Evolutionary conservation across 2,329 filamentous ascomycete genomes (phyloP), one percentile per base, ranked within the genome.

Genomic region (Aspergillus piperis): DNA sequence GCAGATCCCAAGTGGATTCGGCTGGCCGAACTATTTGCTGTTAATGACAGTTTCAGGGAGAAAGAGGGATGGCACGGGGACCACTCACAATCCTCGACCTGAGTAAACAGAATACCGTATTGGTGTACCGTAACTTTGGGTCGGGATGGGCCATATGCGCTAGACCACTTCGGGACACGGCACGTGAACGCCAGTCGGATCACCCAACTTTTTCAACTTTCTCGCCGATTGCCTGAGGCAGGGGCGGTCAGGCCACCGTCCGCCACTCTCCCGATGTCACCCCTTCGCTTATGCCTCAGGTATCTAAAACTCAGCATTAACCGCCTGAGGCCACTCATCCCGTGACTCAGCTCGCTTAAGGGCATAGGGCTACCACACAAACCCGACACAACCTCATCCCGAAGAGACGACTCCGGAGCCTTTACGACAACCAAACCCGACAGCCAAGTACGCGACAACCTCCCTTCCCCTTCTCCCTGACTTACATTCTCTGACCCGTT

Each of bases 351-450:
- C 74, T 76, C 74, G 74, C 74, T 76, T 76, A 76, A 71, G 70
- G 70, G 71, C 62, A 68, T 75, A 75, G 73, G 73, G 73, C 72
- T 75, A 71, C 69, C 71, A 58, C 73, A 75, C 74, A 76, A 65
- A 68, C 61, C 54, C 59, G 64, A 73, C 69, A 73, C 68, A 71
- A 71, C 67, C 64, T 70, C 71, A 71, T 73, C 69, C 66, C 68
- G 65, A 67, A 36, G 69, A 67, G 66, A 36, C 70, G 67, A 68
- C 67, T 69, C 69, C 67, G 70, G 71, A 70, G 70, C 71, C 73
- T 68, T 75, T 71, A 64, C 70, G 72, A 74, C 73, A 72, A 72
- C 71, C 71, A 70, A 74, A 67, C 70, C 73, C 73, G 73, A 75
- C 73, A 77, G 64, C 73, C 70, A 75, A 75, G 73, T 75, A 75